Percentiles rank a stretch among this genome's conserved stretches.
Evolutionary conservation across 306 rosid species (phyloP).

Genomic region (Datisca glomerata): DNA sequence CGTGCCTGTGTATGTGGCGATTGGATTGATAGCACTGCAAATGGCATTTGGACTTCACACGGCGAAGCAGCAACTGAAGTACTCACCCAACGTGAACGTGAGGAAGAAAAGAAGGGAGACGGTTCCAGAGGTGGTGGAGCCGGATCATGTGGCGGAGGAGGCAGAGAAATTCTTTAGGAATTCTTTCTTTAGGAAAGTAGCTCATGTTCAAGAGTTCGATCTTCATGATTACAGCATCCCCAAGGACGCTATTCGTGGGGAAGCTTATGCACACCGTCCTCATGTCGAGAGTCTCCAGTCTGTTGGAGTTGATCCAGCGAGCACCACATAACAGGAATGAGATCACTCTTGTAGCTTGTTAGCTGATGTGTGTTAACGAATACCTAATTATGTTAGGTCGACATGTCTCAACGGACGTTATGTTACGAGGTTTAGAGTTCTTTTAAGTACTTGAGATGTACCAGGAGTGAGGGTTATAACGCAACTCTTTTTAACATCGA

Average conservation of each 20-base stretch:
- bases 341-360: too few species aligned
- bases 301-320: constrained; percentile 30
- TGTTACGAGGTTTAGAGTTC: too few species aligned
- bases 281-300: constrained; percentile 55
- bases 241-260: constrained; percentile 23
- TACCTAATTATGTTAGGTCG: too few species aligned
- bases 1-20: constrained; percentile 50
- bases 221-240: constrained; percentile 20
- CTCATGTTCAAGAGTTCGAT: constrained; percentile 42
- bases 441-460: too few species aligned
- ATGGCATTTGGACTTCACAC: constrained; percentile 47
- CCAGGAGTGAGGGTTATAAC: too few species aligned
- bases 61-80: constrained; percentile 52
- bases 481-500: too few species aligned
- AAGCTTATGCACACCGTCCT: constrained; percentile 23
- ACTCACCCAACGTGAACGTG: constrained; percentile 50
- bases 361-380: too few species aligned
- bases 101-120: constrained; percentile 63
- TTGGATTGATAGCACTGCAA: constrained; percentile 48
- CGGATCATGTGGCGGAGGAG: constrained; percentile 50
- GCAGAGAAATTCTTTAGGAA: constrained; percentile 15
- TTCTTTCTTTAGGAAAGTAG: constrained; percentile 68
- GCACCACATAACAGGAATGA: too few species aligned
- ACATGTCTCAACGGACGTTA: too few species aligned
- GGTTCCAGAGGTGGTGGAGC: constrained; percentile 81